phyloP scores from a whole-genome alignment of 768 basidiomycete genomes.

The Phaeolepiota aurea region DNA sequence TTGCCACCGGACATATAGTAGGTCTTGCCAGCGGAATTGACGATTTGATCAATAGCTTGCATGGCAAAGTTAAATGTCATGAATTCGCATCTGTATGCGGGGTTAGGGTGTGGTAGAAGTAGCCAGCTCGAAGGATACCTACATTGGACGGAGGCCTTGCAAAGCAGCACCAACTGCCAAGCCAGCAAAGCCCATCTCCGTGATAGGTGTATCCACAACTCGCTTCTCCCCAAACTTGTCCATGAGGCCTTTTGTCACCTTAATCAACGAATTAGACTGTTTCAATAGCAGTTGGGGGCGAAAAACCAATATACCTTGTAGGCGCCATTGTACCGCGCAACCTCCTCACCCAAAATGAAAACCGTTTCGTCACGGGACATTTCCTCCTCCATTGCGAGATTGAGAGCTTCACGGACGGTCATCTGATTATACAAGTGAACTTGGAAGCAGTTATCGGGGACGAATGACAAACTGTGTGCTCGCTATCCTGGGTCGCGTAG shows the following conservation, averaged over 20 bases:
- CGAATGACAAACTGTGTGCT: slow-evolving; percentile 27
- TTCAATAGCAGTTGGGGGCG: slow-evolving; percentile 2
- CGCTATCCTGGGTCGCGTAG: slow-evolving; percentile 54
- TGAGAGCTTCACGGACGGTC: slow-evolving; percentile 98
- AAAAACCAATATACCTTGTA: slow-evolving; percentile 62
- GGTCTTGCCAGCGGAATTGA: slow-evolving; percentile 99
- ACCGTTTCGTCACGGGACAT: slow-evolving; percentile 95
- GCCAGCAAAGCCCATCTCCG: slow-evolving; percentile 98
- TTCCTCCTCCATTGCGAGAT: slow-evolving; percentile 98
- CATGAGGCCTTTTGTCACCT: slow-evolving; percentile 97
- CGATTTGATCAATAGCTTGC: slow-evolving; percentile 99
- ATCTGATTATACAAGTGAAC: slow-evolving; percentile 41
- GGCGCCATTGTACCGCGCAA: slow-evolving; percentile 96
- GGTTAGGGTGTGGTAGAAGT: slow-evolving; percentile 7
- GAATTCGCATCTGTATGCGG: slow-evolving; percentile 78
- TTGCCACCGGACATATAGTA: slow-evolving; percentile 99
- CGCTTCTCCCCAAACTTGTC: slow-evolving; percentile 99
- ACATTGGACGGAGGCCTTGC: slow-evolving; percentile 91
- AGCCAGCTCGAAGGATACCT: slow-evolving; percentile 3
- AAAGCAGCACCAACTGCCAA: slow-evolving; percentile 92
- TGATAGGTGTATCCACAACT: slow-evolving; percentile 94
- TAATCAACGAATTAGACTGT: slow-evolving; percentile 8
- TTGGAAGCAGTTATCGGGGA: slow-evolving; percentile 8
- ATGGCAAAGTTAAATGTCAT: slow-evolving; percentile 99
- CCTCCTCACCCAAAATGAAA: slow-evolving; percentile 95